Evolutionary conservation across 2,329 filamentous ascomycete species (phyloP).

Genomic region (Botryotinia narcissicola): DNA sequence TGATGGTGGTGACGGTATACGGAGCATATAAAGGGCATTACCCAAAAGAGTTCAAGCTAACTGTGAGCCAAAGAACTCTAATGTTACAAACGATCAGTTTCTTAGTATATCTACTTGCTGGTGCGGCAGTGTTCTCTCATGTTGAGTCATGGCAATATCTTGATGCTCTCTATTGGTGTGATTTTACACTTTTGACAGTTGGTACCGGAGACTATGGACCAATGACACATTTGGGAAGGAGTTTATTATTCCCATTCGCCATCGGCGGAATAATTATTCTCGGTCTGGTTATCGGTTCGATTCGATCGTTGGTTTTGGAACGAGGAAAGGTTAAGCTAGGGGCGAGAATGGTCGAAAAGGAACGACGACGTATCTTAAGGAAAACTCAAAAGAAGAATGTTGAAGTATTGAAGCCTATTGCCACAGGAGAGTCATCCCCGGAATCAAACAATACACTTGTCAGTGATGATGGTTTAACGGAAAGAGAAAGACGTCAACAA

Average conservation of each 20-base stretch:
- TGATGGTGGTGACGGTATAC: slow-evolving; percentile 76
- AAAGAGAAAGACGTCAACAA: slow-evolving; percentile 61
- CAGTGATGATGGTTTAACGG: slow-evolving; percentile 36
- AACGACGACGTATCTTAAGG: slow-evolving; percentile 49
- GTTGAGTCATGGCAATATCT: slow-evolving; percentile 75
- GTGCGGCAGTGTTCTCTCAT: slow-evolving; percentile 69
- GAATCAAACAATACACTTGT: not conserved
- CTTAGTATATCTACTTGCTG: slow-evolving; percentile 75
- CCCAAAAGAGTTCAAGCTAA: slow-evolving; percentile 73
- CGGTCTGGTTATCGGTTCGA: slow-evolving; percentile 78
- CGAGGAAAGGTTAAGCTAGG: slow-evolving; percentile 54
- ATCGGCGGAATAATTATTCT: slow-evolving; percentile 81
- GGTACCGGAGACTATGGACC: slow-evolving; percentile 58
- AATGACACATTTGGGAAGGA: slow-evolving; percentile 56
- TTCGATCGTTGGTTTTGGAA: slow-evolving; percentile 64
- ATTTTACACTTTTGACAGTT: slow-evolving; percentile 66
- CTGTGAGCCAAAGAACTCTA: slow-evolving; percentile 76
- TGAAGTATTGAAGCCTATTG: slow-evolving; percentile 48
- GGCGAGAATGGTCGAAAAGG: slow-evolving; percentile 59
- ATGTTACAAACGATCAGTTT: slow-evolving; percentile 90
- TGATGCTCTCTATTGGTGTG: slow-evolving; percentile 76
- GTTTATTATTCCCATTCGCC: slow-evolving; percentile 78
- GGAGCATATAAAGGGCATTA: slow-evolving; percentile 72
- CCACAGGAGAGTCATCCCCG: slow-evolving; percentile 8
- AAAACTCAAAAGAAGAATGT: slow-evolving; percentile 48